phyloP scores from a whole-genome alignment of 345 rosid species.

The Iberis pinnata region DNA sequence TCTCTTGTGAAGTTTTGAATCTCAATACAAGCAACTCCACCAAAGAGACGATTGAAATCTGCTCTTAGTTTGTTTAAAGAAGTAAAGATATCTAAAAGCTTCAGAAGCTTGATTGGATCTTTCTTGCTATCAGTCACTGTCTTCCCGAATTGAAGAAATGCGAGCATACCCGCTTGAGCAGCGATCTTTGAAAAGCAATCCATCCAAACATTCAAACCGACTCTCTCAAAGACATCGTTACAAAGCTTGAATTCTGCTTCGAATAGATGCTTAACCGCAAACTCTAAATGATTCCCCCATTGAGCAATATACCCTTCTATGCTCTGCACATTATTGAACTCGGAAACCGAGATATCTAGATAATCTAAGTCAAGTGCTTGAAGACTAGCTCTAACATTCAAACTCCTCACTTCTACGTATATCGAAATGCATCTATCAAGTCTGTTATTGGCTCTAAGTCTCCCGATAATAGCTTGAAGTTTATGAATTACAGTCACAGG shows the following conservation, averaged over 20 bases:
- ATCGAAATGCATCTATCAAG: conserved; percentile 71
- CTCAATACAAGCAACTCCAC: conserved; percentile 88
- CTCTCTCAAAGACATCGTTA: conserved; percentile 85
- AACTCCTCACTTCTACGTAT: conserved; percentile 85
- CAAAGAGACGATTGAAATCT: conserved; percentile 92
- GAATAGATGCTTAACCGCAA: conserved; percentile 94
- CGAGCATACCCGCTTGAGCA: conserved; percentile 92
- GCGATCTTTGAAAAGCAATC: conserved; percentile 93
- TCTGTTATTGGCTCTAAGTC: conserved; percentile 77
- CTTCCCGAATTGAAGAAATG: conserved; percentile 91
- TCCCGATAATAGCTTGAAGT: conserved; percentile 84
- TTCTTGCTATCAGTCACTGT: conserved; percentile 89
- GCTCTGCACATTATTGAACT: conserved; percentile 82
- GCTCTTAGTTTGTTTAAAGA: conserved; percentile 78
- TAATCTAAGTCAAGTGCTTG: conserved; percentile 89
- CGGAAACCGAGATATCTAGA: conserved; percentile 79
- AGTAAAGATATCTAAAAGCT: conserved; percentile 78
- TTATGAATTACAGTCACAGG: conserved; percentile 83
- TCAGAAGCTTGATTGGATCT: conserved; percentile 89
- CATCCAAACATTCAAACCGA: conserved; percentile 84
- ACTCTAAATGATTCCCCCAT: conserved; percentile 98
- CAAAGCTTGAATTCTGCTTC: conserved; percentile 96
- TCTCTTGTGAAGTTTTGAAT: conserved; percentile 93
- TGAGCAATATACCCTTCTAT: conserved; percentile 77
- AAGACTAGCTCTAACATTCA: conserved; percentile 84